Evolutionary conservation across 306 rosid species (phyloP).

Genomic region (Abrus pulchellus): DNA sequence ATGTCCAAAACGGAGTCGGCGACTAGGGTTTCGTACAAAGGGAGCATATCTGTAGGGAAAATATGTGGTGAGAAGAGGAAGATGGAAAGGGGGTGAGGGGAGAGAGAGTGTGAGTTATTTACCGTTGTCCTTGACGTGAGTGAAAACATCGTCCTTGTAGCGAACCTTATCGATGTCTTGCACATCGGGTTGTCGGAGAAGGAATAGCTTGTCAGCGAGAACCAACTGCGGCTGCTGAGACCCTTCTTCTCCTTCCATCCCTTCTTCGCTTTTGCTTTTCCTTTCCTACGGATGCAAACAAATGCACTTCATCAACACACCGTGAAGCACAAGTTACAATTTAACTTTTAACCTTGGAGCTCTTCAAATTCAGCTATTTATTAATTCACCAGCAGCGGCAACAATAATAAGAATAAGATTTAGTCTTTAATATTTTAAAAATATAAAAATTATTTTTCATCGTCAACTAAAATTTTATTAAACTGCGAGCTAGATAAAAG

Average conservation of each 20-base stretch:
- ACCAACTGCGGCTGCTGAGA: constrained; percentile 82
- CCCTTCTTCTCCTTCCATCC: constrained; percentile 87
- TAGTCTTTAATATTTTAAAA: no score
- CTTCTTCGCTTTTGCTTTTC: constrained; percentile 12
- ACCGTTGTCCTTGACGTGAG: constrained; percentile 82
- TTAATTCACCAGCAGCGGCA: background rate
- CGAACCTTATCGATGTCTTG: constrained; percentile 92
- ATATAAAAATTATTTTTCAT: no score
- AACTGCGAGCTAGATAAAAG: no score
- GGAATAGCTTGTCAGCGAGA: constrained; percentile 92
- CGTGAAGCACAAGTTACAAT: background rate
- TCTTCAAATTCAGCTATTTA: background rate
- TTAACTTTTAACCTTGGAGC: no score
- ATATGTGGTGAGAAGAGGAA: background rate
- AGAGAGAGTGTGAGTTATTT: background rate
- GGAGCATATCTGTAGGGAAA: constrained; percentile 74
- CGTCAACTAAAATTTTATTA: no score
- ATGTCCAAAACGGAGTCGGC: constrained; percentile 70
- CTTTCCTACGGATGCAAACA: background rate
- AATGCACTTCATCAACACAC: background rate
- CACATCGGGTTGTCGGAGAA: constrained; percentile 77
- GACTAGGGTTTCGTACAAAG: constrained; percentile 83
- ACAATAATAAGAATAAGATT: no score
- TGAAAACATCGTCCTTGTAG: constrained; percentile 79
- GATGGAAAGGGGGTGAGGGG: background rate